phyloP scores from a whole-genome alignment of 495 filamentous ascomycete species.

The Copromyces sp. region DNA sequence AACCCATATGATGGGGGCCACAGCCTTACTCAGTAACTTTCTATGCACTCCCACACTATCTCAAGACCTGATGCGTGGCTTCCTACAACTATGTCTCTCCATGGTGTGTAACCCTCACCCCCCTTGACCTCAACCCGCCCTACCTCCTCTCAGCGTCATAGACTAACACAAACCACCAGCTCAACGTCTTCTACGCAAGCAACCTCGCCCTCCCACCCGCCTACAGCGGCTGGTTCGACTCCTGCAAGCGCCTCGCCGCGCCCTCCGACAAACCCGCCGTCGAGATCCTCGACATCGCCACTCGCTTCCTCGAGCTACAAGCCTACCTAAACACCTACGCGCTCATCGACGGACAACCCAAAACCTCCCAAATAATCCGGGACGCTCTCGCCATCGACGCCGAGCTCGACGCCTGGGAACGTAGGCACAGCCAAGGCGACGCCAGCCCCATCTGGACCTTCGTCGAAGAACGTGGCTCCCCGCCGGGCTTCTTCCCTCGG shows the following conservation, averaged over 20 bases:
- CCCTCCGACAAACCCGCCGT: constrained; percentile 17
- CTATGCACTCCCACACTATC: constrained; percentile 19
- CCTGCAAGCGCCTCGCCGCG: constrained; percentile 17
- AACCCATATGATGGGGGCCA: constrained; percentile 36
- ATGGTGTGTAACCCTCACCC: constrained; percentile 23
- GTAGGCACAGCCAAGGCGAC: constrained; percentile 13
- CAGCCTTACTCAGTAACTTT: constrained; percentile 29
- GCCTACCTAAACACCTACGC: constrained; percentile 16
- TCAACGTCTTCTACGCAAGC: constrained; percentile 24
- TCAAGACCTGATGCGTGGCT: constrained; percentile 22
- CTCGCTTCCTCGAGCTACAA: constrained; percentile 25
- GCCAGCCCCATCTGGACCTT: constrained; percentile 17
- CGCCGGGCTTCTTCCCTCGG: constrained; percentile 22
- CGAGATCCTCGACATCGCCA: constrained; percentile 23
- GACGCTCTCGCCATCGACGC: constrained; percentile 25
- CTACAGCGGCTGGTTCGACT: constrained; percentile 28
- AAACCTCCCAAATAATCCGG: constrained; percentile 18
- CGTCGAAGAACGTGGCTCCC: constrained; percentile 9
- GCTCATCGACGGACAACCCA: constrained; percentile 23
- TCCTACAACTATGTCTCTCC: constrained; percentile 35
- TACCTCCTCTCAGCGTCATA: neutral
- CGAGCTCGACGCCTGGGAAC: constrained; percentile 26
- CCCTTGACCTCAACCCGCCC: constrained; percentile 10
- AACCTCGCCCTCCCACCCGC: constrained; percentile 22
- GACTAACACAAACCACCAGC: constrained; percentile 11